phyloP scores from a whole-genome alignment of 768 basidiomycete species.

The Mycena galericulata region DNA sequence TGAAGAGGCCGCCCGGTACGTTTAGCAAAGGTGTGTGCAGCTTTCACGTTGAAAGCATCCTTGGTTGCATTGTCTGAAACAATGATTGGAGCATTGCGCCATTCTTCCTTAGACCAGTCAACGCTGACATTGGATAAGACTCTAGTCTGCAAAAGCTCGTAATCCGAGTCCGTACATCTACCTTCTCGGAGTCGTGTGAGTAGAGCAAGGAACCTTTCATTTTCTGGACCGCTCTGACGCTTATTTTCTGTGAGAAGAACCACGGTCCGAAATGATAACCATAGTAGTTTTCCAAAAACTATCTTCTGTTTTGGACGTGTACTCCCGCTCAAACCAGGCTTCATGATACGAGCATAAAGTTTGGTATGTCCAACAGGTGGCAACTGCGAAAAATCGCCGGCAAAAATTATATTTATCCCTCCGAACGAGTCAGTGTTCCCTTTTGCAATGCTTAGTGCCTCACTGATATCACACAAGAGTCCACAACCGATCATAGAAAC shows the following conservation, averaged over 20 bases:
- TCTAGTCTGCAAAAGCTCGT: neutral
- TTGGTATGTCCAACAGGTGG: conserved; percentile 40
- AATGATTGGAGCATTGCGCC: neutral
- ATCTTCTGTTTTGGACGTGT: conserved; percentile 23
- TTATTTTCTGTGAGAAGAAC: neutral
- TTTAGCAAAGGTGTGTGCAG: neutral
- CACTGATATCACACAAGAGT: conserved; percentile 45
- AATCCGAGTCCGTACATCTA: conserved; percentile 2
- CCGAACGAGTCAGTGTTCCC: conserved; percentile 47
- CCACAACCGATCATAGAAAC: conserved; percentile 54
- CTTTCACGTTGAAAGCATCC: neutral
- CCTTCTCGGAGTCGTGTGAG: neutral
- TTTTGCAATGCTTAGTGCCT: conserved; percentile 48
- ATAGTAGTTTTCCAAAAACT: conserved; percentile 1
- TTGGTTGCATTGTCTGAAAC: neutral
- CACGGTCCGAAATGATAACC: neutral
- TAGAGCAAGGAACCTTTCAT: neutral
- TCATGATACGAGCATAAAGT: conserved; percentile 31
- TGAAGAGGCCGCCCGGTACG: neutral
- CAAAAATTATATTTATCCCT: conserved; percentile 54
- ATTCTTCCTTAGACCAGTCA: neutral
- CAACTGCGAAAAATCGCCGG: conserved; percentile 57
- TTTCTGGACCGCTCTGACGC: neutral
- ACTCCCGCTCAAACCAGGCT: neutral
- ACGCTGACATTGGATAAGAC: neutral